Evolutionary conservation across 2,329 filamentous ascomycete species (phyloP).

Genomic region (Pseudogymnoascus sp.): DNA sequence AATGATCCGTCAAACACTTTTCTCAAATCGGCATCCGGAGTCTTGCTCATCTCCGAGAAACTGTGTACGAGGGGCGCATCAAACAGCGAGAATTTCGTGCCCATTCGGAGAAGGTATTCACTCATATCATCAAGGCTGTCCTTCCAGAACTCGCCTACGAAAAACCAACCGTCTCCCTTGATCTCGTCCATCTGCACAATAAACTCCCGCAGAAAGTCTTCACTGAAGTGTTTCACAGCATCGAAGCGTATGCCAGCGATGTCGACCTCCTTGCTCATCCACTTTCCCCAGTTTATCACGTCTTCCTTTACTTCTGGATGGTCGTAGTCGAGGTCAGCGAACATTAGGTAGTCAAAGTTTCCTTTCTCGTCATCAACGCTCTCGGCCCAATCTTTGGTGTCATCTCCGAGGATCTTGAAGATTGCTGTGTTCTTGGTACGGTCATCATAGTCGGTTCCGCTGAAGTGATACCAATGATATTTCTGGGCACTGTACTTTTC

Average conservation of each 20-base stretch:
- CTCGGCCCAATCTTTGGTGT: constrained; percentile 56
- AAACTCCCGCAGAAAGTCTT: constrained; percentile 59
- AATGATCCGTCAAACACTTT: constrained; percentile 55
- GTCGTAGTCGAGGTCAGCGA: constrained; percentile 60
- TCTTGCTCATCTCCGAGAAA: constrained; percentile 54
- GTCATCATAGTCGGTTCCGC: constrained; percentile 60
- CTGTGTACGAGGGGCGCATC: constrained; percentile 64
- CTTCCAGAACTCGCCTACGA: constrained; percentile 66
- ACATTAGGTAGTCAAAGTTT: constrained; percentile 68
- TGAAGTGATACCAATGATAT: constrained; percentile 63
- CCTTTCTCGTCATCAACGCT: constrained; percentile 51
- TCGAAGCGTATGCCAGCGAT: constrained; percentile 63
- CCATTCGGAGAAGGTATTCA: constrained; percentile 50
- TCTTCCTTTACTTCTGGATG: constrained; percentile 58
- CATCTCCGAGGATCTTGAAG: constrained; percentile 55
- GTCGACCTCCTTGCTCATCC: constrained; percentile 55
- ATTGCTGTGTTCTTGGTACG: constrained; percentile 49
- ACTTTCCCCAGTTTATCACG: constrained; percentile 59
- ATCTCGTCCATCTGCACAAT: constrained; percentile 47
- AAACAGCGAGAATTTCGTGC: constrained; percentile 54
- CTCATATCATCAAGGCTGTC: constrained; percentile 49
- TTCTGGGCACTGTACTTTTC: constrained; percentile 53
- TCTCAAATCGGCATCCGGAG: constrained; percentile 52
- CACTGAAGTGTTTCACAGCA: constrained; percentile 65
- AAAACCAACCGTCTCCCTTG: constrained; percentile 48